Conservation (phyloP, 2,329 filamentous ascomycete genomes). For the Pyrenophora seminiperda region DNA sequence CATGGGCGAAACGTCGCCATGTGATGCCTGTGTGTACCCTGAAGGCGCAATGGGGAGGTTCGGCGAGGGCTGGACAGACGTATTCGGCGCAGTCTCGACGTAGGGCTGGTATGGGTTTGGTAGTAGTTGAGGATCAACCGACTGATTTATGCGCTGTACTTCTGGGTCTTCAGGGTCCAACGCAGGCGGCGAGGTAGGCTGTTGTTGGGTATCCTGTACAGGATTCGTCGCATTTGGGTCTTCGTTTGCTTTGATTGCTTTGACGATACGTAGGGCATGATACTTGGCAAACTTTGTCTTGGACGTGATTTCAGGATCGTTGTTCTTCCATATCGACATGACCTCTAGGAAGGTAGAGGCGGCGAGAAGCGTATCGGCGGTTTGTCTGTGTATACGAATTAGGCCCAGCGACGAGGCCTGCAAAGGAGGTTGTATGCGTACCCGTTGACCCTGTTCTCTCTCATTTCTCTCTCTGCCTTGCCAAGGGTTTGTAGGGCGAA, state of each 20-base stretch:
- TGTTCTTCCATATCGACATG: slow-evolving; percentile 76
- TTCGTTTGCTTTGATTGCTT: slow-evolving; percentile 85
- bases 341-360: slow-evolving; percentile 92
- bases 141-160: slow-evolving; percentile 59
- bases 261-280: slow-evolving; percentile 88
- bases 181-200: slow-evolving; percentile 45
- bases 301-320: slow-evolving; percentile 74
- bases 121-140: slow-evolving; percentile 29
- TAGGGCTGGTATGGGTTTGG: slow-evolving; percentile 53
- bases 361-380: slow-evolving; percentile 90
- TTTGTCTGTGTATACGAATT: slow-evolving; percentile 65
- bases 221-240: slow-evolving; percentile 94
- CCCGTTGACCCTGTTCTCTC: slow-evolving; percentile 82
- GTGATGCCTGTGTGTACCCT: slow-evolving; percentile 45
- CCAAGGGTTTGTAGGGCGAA: slow-evolving; percentile 89
- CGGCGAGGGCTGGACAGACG: slow-evolving; percentile 55
- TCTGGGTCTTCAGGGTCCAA: slow-evolving; percentile 70
- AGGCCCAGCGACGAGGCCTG: slow-evolving; percentile 3
- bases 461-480: slow-evolving; percentile 80
- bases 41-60: slow-evolving; percentile 37
- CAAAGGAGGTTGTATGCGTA: slow-evolving; percentile 44
- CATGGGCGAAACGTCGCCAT: slow-evolving; percentile 59
- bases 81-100: slow-evolving; percentile 66
- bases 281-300: slow-evolving; percentile 98
- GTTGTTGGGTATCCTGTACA: slow-evolving; percentile 58